Conservation (phyloP, 495 filamentous ascomycete species). For the Penicillium ucsense region DNA sequence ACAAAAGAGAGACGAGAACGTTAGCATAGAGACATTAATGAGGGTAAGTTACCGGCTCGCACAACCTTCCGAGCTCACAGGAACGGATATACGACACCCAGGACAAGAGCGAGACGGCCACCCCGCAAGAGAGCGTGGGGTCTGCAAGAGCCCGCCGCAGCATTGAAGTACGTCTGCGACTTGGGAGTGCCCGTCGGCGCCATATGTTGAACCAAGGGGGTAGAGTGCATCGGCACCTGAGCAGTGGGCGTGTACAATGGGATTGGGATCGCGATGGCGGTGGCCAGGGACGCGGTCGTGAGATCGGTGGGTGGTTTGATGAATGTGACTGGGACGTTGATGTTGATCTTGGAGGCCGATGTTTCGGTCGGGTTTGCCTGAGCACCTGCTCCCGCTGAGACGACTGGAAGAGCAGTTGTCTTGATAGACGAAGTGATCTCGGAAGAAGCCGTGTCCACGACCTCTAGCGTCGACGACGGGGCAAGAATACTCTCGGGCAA, state of each 20-base stretch:
- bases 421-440: too few relatives aligned
- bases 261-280: slow-evolving; percentile 9
- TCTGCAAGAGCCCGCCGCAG: slow-evolving; percentile 10
- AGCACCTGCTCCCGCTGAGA: too few relatives aligned
- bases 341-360: slow-evolving; percentile 9
- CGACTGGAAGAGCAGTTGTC: too few relatives aligned
- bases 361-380: background rate
- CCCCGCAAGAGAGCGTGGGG: slow-evolving; percentile 13
- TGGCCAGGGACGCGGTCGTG: slow-evolving; percentile 3
- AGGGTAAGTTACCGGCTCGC: too few relatives aligned
- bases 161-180: slow-evolving; percentile 10
- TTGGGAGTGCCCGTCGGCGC: slow-evolving; percentile 10
- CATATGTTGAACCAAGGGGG: slow-evolving; percentile 13
- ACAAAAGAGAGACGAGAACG: too few relatives aligned
- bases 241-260: slow-evolving; percentile 6
- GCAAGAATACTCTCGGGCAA: too few relatives aligned
- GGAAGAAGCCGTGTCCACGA: background rate
- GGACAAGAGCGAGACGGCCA: slow-evolving; percentile 10
- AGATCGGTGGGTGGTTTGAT: slow-evolving; percentile 11
- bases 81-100: slow-evolving; percentile 11
- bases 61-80: too few relatives aligned
- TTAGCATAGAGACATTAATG: too few relatives aligned
- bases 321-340: slow-evolving; percentile 6
- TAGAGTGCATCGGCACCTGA: slow-evolving; percentile 7
- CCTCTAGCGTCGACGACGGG: background rate